phyloP scores from a whole-genome alignment of 106 monocot species.

The Allium cepa region DNA sequence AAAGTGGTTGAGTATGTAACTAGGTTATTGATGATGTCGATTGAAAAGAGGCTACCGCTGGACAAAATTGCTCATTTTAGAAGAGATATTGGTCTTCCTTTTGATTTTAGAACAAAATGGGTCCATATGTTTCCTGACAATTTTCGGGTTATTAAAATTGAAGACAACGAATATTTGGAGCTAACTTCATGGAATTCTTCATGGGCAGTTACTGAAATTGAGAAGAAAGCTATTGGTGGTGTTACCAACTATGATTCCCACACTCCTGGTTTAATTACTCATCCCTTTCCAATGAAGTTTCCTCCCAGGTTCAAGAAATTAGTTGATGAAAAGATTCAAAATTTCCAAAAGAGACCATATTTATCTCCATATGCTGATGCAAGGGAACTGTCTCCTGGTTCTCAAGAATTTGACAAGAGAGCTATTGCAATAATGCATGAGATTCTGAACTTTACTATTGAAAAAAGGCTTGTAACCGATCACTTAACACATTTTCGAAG shows the following conservation, averaged over 20 bases:
- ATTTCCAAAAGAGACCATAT: slow-evolving; percentile 72
- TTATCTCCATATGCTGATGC: slow-evolving; percentile 77
- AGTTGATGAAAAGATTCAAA: slow-evolving; percentile 48
- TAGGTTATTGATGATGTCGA: slow-evolving; percentile 73
- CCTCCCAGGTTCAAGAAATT: slow-evolving; percentile 62
- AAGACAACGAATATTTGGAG: slow-evolving; percentile 60
- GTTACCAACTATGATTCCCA: neutral
- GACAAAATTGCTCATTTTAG: slow-evolving; percentile 83
- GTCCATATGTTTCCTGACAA: slow-evolving; percentile 65
- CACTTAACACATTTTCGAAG: slow-evolving; percentile 80
- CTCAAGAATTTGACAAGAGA: slow-evolving; percentile 83
- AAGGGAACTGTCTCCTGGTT: slow-evolving; percentile 43
- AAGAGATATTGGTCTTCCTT: slow-evolving; percentile 66
- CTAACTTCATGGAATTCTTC: slow-evolving; percentile 64
- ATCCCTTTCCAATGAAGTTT: slow-evolving; percentile 84
- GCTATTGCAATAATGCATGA: slow-evolving; percentile 90
- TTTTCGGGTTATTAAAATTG: slow-evolving; percentile 52
- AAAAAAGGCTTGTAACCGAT: slow-evolving; percentile 87
- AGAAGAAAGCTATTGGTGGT: slow-evolving; percentile 39
- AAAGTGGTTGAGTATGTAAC: slow-evolving; percentile 50
- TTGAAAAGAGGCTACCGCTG: slow-evolving; percentile 59
- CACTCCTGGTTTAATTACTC: slow-evolving; percentile 51
- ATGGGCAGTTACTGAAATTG: slow-evolving; percentile 84
- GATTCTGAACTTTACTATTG: slow-evolving; percentile 79
- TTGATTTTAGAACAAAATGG: slow-evolving; percentile 62